phyloP scores from a whole-genome alignment of 2,329 filamentous ascomycete species.

The Fonsecaea pedrosoi region DNA sequence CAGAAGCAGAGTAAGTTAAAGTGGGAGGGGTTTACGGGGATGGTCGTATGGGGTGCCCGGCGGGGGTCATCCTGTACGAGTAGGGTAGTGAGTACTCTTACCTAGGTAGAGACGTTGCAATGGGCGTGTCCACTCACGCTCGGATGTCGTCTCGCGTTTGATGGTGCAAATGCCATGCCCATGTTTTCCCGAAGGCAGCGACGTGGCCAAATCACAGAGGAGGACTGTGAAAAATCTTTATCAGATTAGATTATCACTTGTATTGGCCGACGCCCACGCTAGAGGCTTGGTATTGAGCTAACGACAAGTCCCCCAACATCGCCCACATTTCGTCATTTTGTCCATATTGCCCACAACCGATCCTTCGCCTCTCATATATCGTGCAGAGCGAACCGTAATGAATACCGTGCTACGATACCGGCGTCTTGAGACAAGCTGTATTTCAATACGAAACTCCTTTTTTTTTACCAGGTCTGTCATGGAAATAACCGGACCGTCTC shows the following conservation, averaged over 20 bases:
- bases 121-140: neutral
- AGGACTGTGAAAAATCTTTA: neutral
- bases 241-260: neutral
- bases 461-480: neutral
- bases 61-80: neutral
- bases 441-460: slow-evolving; percentile 1
- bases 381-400: neutral
- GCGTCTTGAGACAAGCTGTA: neutral
- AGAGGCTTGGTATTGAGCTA: neutral
- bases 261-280: neutral
- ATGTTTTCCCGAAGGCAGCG: neutral
- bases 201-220: neutral
- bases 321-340: neutral
- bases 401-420: neutral
- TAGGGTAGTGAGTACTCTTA: neutral
- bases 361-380: neutral
- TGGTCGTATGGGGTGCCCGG: neutral
- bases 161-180: neutral
- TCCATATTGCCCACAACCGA: too few species aligned
- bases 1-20: neutral
- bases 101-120: neutral
- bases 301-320: neutral
- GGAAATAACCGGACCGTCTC: neutral
- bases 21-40: neutral
- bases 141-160: neutral